These are phyloP conservation scores for Malus hybrid DNA, from an alignment of 331 rosid species.

Conservation along the genomic window DNA sequence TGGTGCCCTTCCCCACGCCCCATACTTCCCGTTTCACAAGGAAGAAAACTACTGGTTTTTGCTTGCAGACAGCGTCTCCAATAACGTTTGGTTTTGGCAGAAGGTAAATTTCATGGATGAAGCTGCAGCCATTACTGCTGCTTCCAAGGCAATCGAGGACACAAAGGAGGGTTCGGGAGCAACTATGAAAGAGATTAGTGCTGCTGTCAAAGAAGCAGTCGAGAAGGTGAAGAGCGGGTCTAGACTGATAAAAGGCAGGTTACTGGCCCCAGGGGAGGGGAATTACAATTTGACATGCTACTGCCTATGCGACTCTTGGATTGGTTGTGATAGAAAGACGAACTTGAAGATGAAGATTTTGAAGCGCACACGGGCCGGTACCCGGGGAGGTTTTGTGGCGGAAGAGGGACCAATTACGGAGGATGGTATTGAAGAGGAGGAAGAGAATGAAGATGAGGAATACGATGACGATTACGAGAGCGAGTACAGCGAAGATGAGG, in stretches of 20 bases:
- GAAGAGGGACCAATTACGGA: slow-evolving; percentile 76
- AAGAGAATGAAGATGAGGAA: slow-evolving; percentile 65
- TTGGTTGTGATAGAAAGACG: slow-evolving; percentile 78
- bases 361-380: slow-evolving; percentile 92
- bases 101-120: slow-evolving; percentile 95
- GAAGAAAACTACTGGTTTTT: slow-evolving; percentile 85
- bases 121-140: slow-evolving; percentile 70
- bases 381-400: slow-evolving; percentile 44
- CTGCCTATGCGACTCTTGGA: slow-evolving; percentile 89
- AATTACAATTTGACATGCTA: slow-evolving; percentile 72
- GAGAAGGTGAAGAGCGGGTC: slow-evolving; percentile 81
- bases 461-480: slow-evolving; percentile 89
- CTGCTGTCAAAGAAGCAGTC: slow-evolving; percentile 66
- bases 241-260: slow-evolving; percentile 72
- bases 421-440: slow-evolving; percentile 91
- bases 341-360: slow-evolving; percentile 65
- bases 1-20: slow-evolving; percentile 92
- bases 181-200: slow-evolving; percentile 58
- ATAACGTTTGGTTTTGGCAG: slow-evolving; percentile 86
- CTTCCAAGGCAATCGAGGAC: slow-evolving; percentile 86
- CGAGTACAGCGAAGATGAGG: slow-evolving; percentile 89
- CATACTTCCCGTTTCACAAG: slow-evolving; percentile 81
- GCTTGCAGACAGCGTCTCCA: slow-evolving; percentile 68
- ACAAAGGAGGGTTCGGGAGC: slow-evolving; percentile 90
- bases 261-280: slow-evolving; percentile 92